Percentiles rank a stretch among this genome's conserved stretches.
phyloP scores from a whole-genome alignment of 768 basidiomycete genomes.

The Fistulinella prunicolor region DNA sequence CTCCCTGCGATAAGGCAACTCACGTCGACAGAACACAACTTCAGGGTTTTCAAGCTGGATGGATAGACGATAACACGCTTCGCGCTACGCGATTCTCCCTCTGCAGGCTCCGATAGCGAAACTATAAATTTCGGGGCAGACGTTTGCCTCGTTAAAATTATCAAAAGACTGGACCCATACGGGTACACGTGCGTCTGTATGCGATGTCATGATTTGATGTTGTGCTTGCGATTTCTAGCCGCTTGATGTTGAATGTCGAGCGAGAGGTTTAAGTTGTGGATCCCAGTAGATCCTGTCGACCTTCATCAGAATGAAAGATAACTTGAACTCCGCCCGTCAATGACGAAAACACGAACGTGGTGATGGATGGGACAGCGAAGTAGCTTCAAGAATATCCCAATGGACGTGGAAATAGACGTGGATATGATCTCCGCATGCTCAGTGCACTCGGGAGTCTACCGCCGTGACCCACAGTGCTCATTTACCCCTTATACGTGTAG shows the following conservation, averaged over 20 bases:
- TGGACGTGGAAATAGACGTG: constrained; percentile 14
- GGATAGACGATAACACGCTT: constrained; percentile 63
- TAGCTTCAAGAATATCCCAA: constrained; percentile 5
- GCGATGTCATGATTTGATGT: not conserved
- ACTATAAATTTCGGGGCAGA: constrained; percentile 36
- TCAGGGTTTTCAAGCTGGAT: constrained; percentile 57
- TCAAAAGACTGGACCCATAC: not conserved
- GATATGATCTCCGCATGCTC: constrained; percentile 9
- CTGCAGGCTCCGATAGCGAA: constrained; percentile 33
- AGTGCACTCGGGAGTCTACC: too few species aligned
- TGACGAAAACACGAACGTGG: not conserved
- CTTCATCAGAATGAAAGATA: too few species aligned
- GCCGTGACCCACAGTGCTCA: too few species aligned
- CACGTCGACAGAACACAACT: constrained; percentile 67
- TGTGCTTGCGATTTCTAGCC: not conserved
- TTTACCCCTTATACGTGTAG: not conserved
- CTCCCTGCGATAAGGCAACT: constrained; percentile 49
- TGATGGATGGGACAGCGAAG: constrained; percentile 3
- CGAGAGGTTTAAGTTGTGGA: not conserved
- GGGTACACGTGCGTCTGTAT: not conserved
- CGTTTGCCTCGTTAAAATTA: constrained; percentile 12
- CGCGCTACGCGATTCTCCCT: constrained; percentile 47
- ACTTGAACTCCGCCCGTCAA: constrained; percentile 2
- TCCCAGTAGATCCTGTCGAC: constrained; percentile 6
- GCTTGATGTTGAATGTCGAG: too few species aligned